These are phyloP conservation scores for Phytophthora boehmeriae DNA, from an alignment of 352 stramenopile genomes.

Conservation along the genomic window DNA sequence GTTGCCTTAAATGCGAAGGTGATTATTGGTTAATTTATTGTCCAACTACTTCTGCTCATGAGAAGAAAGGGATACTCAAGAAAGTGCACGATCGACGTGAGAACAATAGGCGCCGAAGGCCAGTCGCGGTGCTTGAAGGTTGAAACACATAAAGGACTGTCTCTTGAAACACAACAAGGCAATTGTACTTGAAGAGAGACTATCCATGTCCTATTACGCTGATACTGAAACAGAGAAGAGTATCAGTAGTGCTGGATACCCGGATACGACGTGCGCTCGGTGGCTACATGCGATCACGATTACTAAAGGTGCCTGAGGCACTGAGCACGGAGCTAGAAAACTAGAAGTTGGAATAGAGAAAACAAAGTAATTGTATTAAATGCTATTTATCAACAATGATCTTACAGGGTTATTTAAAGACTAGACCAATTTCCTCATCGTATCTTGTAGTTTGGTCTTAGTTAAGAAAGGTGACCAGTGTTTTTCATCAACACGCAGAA, in stretches of 20 bases:
- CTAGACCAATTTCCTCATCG: no score
- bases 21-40: slow-evolving; percentile 14
- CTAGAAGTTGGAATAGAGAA: no score
- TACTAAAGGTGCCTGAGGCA: no score
- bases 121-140: slow-evolving; percentile 13
- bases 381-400: no score
- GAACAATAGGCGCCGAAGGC: slow-evolving; percentile 1
- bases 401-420: no score
- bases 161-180: slow-evolving; percentile 14
- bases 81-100: slow-evolving; percentile 15
- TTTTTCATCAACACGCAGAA: no score
- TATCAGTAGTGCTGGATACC: slow-evolving; percentile 25
- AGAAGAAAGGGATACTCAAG: slow-evolving; percentile 15
- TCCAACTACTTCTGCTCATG: slow-evolving; percentile 3
- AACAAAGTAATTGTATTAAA: no score
- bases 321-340: no score
- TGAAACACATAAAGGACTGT: slow-evolving; percentile 22
- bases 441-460: no score
- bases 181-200: slow-evolving; percentile 17
- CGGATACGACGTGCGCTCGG: no score
- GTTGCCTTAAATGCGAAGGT: slow-evolving; percentile 17
- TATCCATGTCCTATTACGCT: slow-evolving; percentile 23
- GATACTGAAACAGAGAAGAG: slow-evolving; percentile 20
- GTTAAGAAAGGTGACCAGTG: no score
- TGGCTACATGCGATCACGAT: no score